Conservation (phyloP, 371 early-diverging fungal genomes). For the Actinomucor elegans region DNA sequence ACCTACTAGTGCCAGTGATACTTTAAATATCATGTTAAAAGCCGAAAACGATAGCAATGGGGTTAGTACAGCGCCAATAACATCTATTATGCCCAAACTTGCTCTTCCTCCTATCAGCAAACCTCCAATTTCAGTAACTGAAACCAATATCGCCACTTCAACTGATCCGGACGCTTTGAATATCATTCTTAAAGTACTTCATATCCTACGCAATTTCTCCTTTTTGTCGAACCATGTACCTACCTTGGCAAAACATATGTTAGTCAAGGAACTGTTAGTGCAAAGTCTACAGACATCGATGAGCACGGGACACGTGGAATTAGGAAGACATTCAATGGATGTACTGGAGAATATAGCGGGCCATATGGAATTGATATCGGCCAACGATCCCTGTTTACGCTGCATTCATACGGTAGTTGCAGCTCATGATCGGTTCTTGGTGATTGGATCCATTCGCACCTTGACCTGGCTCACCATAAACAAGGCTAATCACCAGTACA, state of each 20-base stretch:
- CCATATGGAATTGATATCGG: constrained; percentile 36
- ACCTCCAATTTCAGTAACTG: background rate
- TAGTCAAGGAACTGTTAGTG: constrained; percentile 52
- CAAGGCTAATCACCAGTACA: background rate
- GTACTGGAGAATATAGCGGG: constrained; percentile 67
- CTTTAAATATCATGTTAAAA: constrained; percentile 11
- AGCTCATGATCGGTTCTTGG: constrained; percentile 60
- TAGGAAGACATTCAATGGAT: constrained; percentile 65
- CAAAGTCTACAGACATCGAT: constrained; percentile 58
- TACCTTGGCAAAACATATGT: constrained; percentile 43
- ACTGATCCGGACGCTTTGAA: constrained; percentile 34
- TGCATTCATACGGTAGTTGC: constrained; percentile 45
- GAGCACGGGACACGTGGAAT: constrained; percentile 48
- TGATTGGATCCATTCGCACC: constrained; percentile 63
- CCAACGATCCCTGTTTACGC: constrained; percentile 34
- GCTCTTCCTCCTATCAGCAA: too few relatives aligned
- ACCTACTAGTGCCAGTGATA: constrained; percentile 11
- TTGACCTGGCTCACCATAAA: constrained; percentile 56
- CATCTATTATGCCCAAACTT: too few relatives aligned
- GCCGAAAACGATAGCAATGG: background rate
- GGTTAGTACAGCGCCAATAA: background rate
- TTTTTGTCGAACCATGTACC: constrained; percentile 59
- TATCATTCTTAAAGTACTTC: constrained; percentile 69
- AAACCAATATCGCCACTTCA: background rate
- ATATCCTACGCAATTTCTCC: constrained; percentile 74